phyloP scores from a whole-genome alignment of 306 rosid species.

The Prunus padus region DNA sequence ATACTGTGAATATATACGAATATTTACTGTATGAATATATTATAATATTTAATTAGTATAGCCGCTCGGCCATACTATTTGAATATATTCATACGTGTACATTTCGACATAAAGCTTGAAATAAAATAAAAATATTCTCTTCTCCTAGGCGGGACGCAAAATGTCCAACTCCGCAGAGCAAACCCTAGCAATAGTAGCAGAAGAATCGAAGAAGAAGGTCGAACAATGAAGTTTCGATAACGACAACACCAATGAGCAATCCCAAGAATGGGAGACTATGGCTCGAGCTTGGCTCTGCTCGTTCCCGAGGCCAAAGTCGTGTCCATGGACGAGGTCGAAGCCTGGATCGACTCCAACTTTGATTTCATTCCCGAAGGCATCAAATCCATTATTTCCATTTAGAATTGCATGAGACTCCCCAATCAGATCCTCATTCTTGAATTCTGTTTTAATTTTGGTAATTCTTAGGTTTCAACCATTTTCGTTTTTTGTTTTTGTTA shows the following conservation, averaged over 20 bases:
- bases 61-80: no score
- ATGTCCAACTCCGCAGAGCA: conserved; percentile 50
- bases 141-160: conserved; percentile 8
- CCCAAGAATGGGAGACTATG: conserved; percentile 90
- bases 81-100: no score
- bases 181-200: conserved; percentile 25
- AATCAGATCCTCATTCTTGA: conserved; percentile 31
- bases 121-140: background rate
- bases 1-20: no score
- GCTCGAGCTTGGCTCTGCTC: conserved; percentile 91
- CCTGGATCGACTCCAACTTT: conserved; percentile 81
- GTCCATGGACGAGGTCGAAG: conserved; percentile 76
- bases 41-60: no score
- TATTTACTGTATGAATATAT: no score
- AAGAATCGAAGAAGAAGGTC: conserved; percentile 15
- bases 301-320: conserved; percentile 78
- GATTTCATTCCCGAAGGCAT: conserved; percentile 69
- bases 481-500: background rate
- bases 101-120: no score
- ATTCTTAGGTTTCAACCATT: background rate
- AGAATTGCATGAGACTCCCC: conserved; percentile 71
- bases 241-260: conserved; percentile 43
- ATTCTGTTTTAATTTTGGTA: background rate
- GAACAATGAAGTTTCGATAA: conserved; percentile 33
- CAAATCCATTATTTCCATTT: conserved; percentile 74